Conservation (phyloP, 352 stramenopile genomes). For the Pythium oligandrum region DNA sequence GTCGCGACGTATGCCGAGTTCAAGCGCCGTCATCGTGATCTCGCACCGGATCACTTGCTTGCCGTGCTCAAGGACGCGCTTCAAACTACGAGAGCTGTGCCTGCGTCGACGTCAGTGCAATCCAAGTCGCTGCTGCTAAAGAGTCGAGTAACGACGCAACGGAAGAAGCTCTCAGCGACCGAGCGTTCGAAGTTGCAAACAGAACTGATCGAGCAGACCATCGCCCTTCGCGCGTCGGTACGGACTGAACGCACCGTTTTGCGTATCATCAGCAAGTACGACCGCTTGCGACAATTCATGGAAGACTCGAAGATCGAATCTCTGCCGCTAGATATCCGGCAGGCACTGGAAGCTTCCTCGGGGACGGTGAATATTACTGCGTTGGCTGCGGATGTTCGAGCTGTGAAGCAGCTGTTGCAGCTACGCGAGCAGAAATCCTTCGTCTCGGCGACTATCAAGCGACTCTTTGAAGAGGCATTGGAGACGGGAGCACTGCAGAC, state of each 20-base stretch:
- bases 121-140: conserved; percentile 56
- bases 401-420: conserved; percentile 68
- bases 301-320: conserved; percentile 42
- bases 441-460: conserved; percentile 29
- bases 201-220: conserved; percentile 43
- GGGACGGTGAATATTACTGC: conserved; percentile 33
- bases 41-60: conserved; percentile 62
- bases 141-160: conserved; percentile 29
- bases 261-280: conserved; percentile 71
- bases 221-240: conserved; percentile 31
- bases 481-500: conserved; percentile 43
- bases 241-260: conserved; percentile 56
- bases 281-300: conserved; percentile 54
- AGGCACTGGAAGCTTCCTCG: conserved; percentile 24
- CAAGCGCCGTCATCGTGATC: conserved; percentile 62
- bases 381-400: conserved; percentile 67
- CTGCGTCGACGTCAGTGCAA: conserved; percentile 4
- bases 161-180: conserved; percentile 23
- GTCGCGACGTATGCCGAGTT: conserved; percentile 71
- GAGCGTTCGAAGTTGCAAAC: conserved; percentile 50
- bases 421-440: conserved; percentile 37
- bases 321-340: conserved; percentile 39
- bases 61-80: conserved; percentile 30
- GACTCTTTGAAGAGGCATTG: conserved; percentile 33
- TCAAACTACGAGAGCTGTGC: conserved; percentile 1